Conservation (phyloP, 2,329 filamentous ascomycete genomes). For the Colletotrichum sojae region DNA sequence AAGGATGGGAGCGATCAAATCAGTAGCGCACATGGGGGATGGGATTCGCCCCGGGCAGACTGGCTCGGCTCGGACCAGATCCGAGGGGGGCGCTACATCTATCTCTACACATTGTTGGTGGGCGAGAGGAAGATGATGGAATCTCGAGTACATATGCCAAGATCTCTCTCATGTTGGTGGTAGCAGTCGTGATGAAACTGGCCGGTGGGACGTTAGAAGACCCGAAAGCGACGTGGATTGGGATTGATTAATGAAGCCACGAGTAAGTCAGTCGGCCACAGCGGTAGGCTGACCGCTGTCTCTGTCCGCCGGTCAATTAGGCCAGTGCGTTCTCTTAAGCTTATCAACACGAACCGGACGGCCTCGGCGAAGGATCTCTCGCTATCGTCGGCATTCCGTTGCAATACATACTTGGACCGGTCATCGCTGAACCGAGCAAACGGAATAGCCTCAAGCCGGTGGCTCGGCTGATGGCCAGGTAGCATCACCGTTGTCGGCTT, state of each 20-base stretch:
- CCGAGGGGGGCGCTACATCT: not conserved
- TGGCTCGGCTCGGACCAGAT: not conserved
- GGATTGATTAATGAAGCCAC: not conserved
- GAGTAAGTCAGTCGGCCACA: not conserved
- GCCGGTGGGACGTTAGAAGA: conserved; percentile 12
- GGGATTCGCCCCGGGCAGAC: not conserved
- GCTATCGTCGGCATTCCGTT: too few species aligned
- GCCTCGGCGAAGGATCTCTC: conserved; percentile 2
- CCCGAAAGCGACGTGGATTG: not conserved
- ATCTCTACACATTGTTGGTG: not conserved
- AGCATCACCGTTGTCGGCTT: not conserved
- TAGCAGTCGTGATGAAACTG: conserved; percentile 6
- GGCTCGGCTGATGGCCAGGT: conserved; percentile 8
- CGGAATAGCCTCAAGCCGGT: conserved; percentile 11
- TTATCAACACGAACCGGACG: not conserved
- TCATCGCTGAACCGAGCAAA: not conserved
- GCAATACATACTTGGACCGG: not conserved
- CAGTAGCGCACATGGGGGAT: not conserved
- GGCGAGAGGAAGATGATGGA: not conserved
- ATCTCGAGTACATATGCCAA: not conserved
- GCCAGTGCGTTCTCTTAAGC: not conserved
- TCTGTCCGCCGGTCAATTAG: not conserved
- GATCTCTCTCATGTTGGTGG: not conserved
- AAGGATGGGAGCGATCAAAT: not conserved
- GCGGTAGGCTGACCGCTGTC: not conserved